Base-by-base conservation (phyloP, 2,329 filamentous ascomycete species). In the Mollisia scopiformis region DNA sequence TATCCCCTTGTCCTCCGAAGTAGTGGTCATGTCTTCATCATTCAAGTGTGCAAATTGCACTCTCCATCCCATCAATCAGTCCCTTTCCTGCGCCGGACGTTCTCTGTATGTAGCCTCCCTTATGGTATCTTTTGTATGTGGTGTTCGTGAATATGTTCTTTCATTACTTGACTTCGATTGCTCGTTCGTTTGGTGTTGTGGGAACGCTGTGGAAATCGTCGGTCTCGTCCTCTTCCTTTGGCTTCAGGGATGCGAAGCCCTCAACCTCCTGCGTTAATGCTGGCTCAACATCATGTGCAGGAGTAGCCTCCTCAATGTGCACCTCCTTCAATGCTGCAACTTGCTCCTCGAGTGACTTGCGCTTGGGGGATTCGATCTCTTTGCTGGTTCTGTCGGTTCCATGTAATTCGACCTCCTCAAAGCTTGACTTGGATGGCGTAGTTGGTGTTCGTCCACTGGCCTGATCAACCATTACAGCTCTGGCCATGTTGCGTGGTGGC, bases 401-500 rank as follows among this genome's bases (percentile, higher is more conserved):
- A 55, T 69, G 65, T 2, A 71, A 30, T 11, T 69, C 63, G 2
- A 75, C 70, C 39, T 74, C 70, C 41, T 76, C 74, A 47, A 76
- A 76, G 1, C 68, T 68, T 28, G 72, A 58, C 66, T 53, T 68
- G 8, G 54, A 30, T 7, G 59, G 59, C n/a, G 53, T 62, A 47
- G 62, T 61, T 25, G 66, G 68, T 46, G 62, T 71, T 23, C 58
- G 63, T 16, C 72, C 69, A 28, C 56, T 69, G 2, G 57, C 64
- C 43, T 71, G 62, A 39, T 71, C 69, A 28, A 70, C 61, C 61
- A 70, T 73, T 39, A 57, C 59, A 8, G 28, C 39, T 64, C 73
- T 64, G 10, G 88, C 87, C 1, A 92, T 89, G 71, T 90, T 96
- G 51, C 93, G 83, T 2, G 86, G 82, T 1, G 93, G 93, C 13